Evolutionary conservation across 306 rosid species (phyloP).

Genomic region (Cyclanthera cordifolia): DNA sequence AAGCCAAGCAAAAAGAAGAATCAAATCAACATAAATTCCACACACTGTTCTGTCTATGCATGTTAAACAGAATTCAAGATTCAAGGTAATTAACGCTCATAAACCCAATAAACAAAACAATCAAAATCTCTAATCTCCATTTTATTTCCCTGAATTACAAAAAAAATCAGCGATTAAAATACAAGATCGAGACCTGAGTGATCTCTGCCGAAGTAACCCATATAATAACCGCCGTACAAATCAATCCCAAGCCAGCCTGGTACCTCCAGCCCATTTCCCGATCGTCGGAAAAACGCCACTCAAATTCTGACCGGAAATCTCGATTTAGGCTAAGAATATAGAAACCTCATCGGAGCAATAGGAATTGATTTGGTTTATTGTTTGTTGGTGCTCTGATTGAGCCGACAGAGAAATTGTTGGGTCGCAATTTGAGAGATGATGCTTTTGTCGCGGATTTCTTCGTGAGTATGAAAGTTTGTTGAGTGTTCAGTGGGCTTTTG

Average conservation of each 20-base stretch:
- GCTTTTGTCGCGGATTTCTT: no score
- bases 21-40: background rate
- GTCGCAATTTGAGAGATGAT: background rate
- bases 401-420: background rate
- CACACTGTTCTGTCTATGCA: background rate
- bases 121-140: background rate
- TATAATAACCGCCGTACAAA: conserved; percentile 41
- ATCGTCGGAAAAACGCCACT: background rate
- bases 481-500: background rate
- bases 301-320: background rate
- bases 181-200: conserved; percentile 43
- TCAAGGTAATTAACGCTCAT: background rate
- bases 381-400: background rate
- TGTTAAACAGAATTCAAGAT: background rate
- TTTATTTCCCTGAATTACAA: background rate
- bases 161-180: background rate
- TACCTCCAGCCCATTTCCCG: conserved; percentile 49
- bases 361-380: background rate
- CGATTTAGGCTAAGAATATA: conserved; percentile 3
- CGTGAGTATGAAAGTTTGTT: background rate
- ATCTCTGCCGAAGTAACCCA: conserved; percentile 69
- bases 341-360: background rate
- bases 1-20: background rate
- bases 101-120: background rate
- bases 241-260: conserved; percentile 45